Evolutionary conservation across 306 rosid species (phyloP).

Genomic region (Rosa lucieae): DNA sequence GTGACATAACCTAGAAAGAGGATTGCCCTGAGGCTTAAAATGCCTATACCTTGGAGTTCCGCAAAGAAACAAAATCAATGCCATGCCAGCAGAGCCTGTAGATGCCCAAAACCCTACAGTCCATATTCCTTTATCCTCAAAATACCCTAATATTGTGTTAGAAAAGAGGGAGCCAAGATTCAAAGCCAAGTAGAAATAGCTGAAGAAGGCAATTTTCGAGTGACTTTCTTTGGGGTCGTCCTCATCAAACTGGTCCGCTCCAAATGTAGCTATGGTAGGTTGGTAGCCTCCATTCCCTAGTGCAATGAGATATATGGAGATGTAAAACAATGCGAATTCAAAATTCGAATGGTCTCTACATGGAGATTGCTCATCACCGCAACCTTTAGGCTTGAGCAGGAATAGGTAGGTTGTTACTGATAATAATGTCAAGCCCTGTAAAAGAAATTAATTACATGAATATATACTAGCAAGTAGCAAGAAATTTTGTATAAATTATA

Average conservation of each 20-base stretch:
- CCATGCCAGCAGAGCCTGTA: slow-evolving; percentile 59
- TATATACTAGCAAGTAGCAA: too few relatives aligned
- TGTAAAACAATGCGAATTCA: slow-evolving; percentile 42
- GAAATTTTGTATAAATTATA: too few relatives aligned
- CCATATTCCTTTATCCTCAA: slow-evolving; percentile 75
- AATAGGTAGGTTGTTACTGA: slow-evolving; percentile 58
- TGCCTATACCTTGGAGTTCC: slow-evolving; percentile 71
- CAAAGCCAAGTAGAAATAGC: slow-evolving; percentile 80
- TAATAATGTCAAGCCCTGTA: slow-evolving; percentile 60
- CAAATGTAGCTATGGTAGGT: slow-evolving; percentile 80
- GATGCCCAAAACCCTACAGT: slow-evolving; percentile 84
- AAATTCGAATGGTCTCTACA: slow-evolving; percentile 51
- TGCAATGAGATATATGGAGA: slow-evolving; percentile 65
- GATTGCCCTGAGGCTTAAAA: slow-evolving; percentile 65
- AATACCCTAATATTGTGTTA: slow-evolving; percentile 72
- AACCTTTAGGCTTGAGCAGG: slow-evolving; percentile 61
- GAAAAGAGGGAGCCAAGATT: slow-evolving; percentile 83
- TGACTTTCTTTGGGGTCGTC: slow-evolving; percentile 54
- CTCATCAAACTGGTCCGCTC: slow-evolving; percentile 88
- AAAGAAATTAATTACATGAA: background rate
- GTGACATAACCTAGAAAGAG: slow-evolving; percentile 62
- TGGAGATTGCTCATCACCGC: slow-evolving; percentile 50
- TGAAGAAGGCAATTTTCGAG: slow-evolving; percentile 68
- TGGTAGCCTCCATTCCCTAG: slow-evolving; percentile 87
- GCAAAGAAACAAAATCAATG: slow-evolving; percentile 62